Evolutionary conservation across 768 basidiomycete genomes (phyloP).

Genomic region (Rhodosporidiobolus odoratus): DNA sequence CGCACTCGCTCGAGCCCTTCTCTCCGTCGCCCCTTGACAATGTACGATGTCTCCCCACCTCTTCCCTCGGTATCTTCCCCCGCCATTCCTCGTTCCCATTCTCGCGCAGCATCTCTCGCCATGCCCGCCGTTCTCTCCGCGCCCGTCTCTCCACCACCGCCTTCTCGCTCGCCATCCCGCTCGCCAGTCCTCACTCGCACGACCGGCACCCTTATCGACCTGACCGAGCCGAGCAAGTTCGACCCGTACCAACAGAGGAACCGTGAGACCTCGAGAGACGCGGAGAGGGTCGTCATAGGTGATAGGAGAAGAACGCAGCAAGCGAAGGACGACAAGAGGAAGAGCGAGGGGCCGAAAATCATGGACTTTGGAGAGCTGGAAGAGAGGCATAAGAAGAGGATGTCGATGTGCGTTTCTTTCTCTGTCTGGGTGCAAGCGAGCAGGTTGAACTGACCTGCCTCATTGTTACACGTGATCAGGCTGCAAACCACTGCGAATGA

Average conservation of each 20-base stretch:
- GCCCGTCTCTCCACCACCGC: not conserved
- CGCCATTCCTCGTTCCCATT: slow-evolving; percentile 9
- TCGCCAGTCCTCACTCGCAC: not conserved
- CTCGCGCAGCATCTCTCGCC: slow-evolving; percentile 10
- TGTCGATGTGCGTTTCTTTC: slow-evolving; percentile 16
- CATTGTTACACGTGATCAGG: not conserved
- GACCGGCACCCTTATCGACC: slow-evolving; percentile 20
- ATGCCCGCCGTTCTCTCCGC: slow-evolving; percentile 21
- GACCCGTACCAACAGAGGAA: slow-evolving; percentile 20
- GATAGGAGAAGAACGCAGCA: slow-evolving; percentile 9
- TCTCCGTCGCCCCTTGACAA: not conserved
- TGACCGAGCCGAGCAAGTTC: slow-evolving; percentile 14
- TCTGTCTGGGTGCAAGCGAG: not conserved
- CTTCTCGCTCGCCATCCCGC: not conserved
- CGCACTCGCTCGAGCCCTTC: not conserved
- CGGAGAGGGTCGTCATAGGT: slow-evolving; percentile 16
- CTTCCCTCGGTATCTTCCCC: not conserved
- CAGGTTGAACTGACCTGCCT: not conserved
- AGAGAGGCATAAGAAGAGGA: slow-evolving; percentile 25
- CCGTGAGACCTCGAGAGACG: not conserved
- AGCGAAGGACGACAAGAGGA: not conserved
- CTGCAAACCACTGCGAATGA: slow-evolving; percentile 21
- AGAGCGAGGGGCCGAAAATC: slow-evolving; percentile 11
- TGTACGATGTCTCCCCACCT: not conserved
- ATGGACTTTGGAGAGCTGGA: slow-evolving; percentile 35